Evolutionary conservation across 805 yeast genomes (phyloP).

Genomic region (Starmerella etchellsii): DNA sequence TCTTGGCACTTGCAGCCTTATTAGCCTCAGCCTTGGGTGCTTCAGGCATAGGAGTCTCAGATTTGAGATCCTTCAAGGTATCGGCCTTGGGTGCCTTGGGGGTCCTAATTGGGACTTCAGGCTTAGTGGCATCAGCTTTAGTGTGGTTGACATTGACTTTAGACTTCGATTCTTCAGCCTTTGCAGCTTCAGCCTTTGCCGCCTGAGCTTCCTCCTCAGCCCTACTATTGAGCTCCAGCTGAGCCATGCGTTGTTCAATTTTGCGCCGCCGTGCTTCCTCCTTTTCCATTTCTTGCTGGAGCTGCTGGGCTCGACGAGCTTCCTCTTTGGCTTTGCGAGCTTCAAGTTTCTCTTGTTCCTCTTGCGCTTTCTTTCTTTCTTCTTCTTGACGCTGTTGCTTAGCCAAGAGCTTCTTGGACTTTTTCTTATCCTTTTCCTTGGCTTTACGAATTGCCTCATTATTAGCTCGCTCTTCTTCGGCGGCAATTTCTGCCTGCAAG

Average conservation of each 20-base stretch:
- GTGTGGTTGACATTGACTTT: too few relatives aligned
- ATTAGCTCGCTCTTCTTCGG: slow-evolving; percentile 22
- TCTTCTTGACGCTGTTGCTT: slow-evolving; percentile 32
- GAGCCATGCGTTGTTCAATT: slow-evolving; percentile 25
- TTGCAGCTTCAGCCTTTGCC: slow-evolving; percentile 2
- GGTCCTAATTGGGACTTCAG: too few relatives aligned
- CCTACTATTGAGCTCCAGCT: slow-evolving; percentile 20
- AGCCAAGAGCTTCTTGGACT: slow-evolving; percentile 31
- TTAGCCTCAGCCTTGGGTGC: too few relatives aligned
- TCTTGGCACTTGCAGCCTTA: too few relatives aligned
- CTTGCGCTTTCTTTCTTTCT: slow-evolving; percentile 25
- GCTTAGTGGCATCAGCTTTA: too few relatives aligned
- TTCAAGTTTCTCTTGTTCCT: slow-evolving; percentile 23
- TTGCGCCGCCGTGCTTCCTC: slow-evolving; percentile 24
- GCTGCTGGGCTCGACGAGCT: slow-evolving; percentile 16
- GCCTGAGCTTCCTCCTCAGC: slow-evolving; percentile 6
- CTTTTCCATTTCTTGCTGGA: slow-evolving; percentile 22
- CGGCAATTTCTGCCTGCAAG: slow-evolving; percentile 28
- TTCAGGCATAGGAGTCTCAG: too few relatives aligned
- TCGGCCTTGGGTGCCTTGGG: too few relatives aligned
- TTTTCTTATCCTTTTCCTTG: slow-evolving; percentile 32
- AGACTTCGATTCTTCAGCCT: background rate
- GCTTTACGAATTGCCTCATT: slow-evolving; percentile 28
- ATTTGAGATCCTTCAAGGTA: too few relatives aligned
- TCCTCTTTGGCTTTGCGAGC: slow-evolving; percentile 18